Evolutionary conservation across 139 green algal species (phyloP), one percentile per base, ranked within the genome.

Genomic region (Desmodesmus armatus): DNA sequence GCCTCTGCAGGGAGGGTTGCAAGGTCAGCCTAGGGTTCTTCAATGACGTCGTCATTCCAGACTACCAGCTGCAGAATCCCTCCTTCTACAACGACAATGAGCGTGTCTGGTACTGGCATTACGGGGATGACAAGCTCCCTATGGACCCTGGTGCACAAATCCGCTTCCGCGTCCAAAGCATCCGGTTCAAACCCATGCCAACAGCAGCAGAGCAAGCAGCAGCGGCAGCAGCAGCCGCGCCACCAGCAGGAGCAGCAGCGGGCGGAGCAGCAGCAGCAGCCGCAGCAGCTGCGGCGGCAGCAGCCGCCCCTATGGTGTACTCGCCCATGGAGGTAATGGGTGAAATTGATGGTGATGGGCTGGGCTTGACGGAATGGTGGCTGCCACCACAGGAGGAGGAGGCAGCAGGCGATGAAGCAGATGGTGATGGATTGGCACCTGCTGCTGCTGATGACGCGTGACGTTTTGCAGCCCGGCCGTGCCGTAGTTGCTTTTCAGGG

Each of bases 21-120:
- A 72, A 89, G 15, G 81, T 98, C 5, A 93, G 84, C n/a, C 60
- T 99, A 3, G 96, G 94, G 21, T 99, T 99, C 88, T 99, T 99
- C 53, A 86, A 94, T 5, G 96, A 99, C 80, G 83, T 99, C 0
- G n/a, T 93, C 25, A 92, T 99, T 17, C 95, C 95, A 2, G 89
- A 93, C 43, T 87, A 97, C 29, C 70, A 87, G 19, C 79, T 98
- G 43, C 92, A 93, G 75, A 40, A 21, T 9, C 92, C 94, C 0
- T 93, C 88, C 19, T 91, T 90, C 66, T 97, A 90, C 79, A 79
- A 96, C 53, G 88, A 95, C 37, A 33, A 83, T 3, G 93, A 97
- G 80, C 87, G 92, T 55, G 67, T 94, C 2, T 98, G 95, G 95
- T 75, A 94, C 5, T 97, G 94, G 94, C 93, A 96, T 72, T 97